Evolutionary conservation across 306 rosid genomes (phyloP).

Genomic region (Datisca glomerata): DNA sequence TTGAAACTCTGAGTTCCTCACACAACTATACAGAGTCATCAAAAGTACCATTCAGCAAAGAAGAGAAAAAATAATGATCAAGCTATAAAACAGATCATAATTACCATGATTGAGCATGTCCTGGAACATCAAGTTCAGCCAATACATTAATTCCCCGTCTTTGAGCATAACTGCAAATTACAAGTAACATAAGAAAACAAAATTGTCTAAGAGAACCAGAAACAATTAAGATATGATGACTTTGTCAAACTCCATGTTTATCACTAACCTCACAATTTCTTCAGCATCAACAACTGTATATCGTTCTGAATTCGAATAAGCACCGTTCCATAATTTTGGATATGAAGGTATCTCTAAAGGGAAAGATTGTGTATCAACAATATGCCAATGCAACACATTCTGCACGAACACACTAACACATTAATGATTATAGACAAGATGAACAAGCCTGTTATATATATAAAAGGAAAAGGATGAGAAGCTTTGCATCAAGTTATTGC

Average conservation of each 20-base stretch:
- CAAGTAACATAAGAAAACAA: no score
- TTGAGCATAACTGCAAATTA: slow-evolving; percentile 25
- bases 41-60: neutral
- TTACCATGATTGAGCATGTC: slow-evolving; percentile 34
- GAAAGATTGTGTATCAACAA: slow-evolving; percentile 32
- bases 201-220: no score
- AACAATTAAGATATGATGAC: no score
- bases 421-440: neutral
- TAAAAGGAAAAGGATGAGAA: neutral
- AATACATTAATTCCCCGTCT: slow-evolving; percentile 27
- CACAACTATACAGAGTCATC: slow-evolving; percentile 1
- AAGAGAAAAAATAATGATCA: neutral
- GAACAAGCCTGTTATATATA: neutral
- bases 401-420: slow-evolving; percentile 7
- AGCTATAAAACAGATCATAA: no score
- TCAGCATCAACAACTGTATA: slow-evolving; percentile 23
- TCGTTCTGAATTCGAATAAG: slow-evolving; percentile 27
- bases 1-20: slow-evolving; percentile 6
- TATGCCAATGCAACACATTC: slow-evolving; percentile 43
- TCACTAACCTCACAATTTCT: slow-evolving; percentile 29
- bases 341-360: slow-evolving; percentile 36
- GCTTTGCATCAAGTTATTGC: neutral
- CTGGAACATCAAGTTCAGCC: slow-evolving; percentile 36
- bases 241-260: no score
- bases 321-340: slow-evolving; percentile 35